Base-by-base conservation (phyloP, 164 flowering plant species). In the Taxillus chinensis region DNA sequence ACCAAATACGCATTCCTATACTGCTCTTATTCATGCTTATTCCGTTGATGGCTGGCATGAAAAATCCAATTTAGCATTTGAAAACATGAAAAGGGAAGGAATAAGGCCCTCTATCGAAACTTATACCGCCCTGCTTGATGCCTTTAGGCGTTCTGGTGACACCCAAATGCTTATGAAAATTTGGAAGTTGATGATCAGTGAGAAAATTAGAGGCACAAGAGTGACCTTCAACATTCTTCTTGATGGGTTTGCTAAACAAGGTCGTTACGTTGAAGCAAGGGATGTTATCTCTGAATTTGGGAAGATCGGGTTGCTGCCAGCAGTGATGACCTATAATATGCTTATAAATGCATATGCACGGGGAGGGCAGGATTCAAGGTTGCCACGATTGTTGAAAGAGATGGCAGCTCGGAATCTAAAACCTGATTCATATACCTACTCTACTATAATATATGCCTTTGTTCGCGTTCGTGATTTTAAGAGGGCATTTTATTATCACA, bases 211-310 rank as follows among this genome's bases (percentile, higher is more conserved):
- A 77, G 96, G 92, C 45, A 90, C 96, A 4, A 63, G 76, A 46
- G 92, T 90, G 62, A 90, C 95, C 3, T 92, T 90, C 65, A 88
- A 90, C 71, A 83, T 72, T 71, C 82, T 92, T 60, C 74, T 92
- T 45, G 96, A 88, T 66, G 96, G 98, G 38, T 86, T 90, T 79
- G 89, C 96, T 37, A 92, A 90, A 68, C 96, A 92, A 70, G 98
- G 98, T 61, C 82, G 67, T 15, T 90, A 88, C 62, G 45, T 60
- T 15, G 90, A 92, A 73, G 96, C 96, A 45, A 81, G 95, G 64
- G 98, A 92, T 67, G 92, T 86, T 49, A 74, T 92, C 5, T 79
- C 75, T 61, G 96, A 90, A 67, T 90, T 85, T 67, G 89, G 86
- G 62, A 90, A 75, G 77, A 71, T 83, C 57, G 96, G 98, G 5